Percentiles rank a stretch among this genome's conserved stretches.
Evolutionary conservation across 352 stramenopile genomes (phyloP).

Genomic region (Vaucheria bursata): DNA sequence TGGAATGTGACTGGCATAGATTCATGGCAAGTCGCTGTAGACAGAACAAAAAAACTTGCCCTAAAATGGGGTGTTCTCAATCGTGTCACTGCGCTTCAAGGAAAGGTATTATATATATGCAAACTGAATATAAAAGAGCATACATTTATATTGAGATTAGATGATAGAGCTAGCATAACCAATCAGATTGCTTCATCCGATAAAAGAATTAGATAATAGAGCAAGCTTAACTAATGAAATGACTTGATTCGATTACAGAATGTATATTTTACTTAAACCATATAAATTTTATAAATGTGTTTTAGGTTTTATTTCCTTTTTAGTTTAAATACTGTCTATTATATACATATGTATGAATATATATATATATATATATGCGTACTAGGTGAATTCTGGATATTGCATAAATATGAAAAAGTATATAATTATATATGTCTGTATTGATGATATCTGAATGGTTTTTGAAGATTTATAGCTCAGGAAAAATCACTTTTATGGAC

Average conservation of each 20-base stretch:
- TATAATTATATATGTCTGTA: no score
- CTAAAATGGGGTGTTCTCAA: neutral
- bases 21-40: neutral
- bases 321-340: no score
- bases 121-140: neutral
- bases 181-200: neutral
- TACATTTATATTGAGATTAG: neutral
- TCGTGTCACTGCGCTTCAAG: neutral
- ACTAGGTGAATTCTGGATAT: no score
- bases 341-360: no score
- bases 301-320: no score
- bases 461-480: no score
- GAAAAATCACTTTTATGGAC: no score
- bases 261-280: neutral
- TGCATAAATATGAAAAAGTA: no score
- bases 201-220: neutral
- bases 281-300: neutral
- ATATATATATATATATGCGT: no score
- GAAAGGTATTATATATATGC: neutral
- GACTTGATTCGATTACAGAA: neutral
- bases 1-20: neutral
- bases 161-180: neutral
- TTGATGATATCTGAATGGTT: no score
- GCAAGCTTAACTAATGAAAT: neutral
- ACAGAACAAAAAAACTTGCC: neutral